These are phyloP conservation scores for Silene conica DNA, from an alignment of 148 eudicot species.

Conservation along the genomic window DNA sequence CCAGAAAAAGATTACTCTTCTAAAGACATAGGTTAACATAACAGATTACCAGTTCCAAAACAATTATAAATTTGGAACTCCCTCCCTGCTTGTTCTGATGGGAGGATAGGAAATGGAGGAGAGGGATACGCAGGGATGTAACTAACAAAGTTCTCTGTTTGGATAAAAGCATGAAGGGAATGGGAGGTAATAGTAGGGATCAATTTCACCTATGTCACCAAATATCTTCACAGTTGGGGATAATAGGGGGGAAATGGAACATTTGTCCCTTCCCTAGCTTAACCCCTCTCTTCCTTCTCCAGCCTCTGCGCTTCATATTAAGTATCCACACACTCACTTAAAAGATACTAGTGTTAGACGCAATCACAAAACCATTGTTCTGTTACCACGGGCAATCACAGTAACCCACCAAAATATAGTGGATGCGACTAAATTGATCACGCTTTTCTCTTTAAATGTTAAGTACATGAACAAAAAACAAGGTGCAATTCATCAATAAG, in stretches of 20 bases:
- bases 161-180: neutral
- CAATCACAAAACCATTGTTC: neutral
- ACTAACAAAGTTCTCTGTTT: neutral
- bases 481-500: neutral
- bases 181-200: neutral
- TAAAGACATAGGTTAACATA: neutral
- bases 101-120: neutral
- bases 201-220: neutral
- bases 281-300: too few species aligned
- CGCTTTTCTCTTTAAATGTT: neutral
- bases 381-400: neutral
- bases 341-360: neutral
- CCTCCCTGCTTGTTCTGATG: too few species aligned
- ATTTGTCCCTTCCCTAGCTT: neutral
- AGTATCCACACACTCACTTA: neutral
- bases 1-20: neutral
- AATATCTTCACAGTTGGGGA: neutral
- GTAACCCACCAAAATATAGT: neutral
- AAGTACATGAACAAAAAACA: neutral
- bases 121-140: neutral
- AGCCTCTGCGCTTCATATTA: neutral
- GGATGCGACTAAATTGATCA: neutral
- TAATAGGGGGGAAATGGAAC: neutral
- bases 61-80: neutral
- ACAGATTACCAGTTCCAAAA: neutral